Evolutionary conservation across 1,284 basidiomycete genomes (phyloP), one percentile per base, ranked within the genome.

Genomic region (Trametes hirsuta): DNA sequence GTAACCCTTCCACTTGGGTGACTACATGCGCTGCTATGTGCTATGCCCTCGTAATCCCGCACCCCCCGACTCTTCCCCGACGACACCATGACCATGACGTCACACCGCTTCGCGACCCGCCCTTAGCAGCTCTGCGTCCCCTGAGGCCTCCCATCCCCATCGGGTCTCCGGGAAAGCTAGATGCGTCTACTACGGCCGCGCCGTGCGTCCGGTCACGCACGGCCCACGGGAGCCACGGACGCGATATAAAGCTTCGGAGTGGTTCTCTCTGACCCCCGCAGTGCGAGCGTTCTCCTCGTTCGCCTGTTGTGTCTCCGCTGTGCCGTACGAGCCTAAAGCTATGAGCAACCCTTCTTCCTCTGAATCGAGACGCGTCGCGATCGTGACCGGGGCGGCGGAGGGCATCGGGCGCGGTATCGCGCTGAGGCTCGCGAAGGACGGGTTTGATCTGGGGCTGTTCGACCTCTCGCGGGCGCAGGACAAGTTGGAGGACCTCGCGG

Each of bases 351-450:
- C 47, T 10, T 45, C 46, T 11, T 14, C 52, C 30, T 45, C 54
- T 9, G 15, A 10, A 4, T 21, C 61, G 12, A 57, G 35, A 39
- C 60, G 60, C 18, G 58, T 64, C 46, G 63, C 63, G 6, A 58
- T 66, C 53, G 37, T 66, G 35, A 66, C 65, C 30, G 65, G 65
- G 11, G 65, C 65, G n/a, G 60, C 62, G 1, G 58, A 66, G 25
- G 66, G 66, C 39, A 72, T 74, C 45, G 72, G 72, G 8, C 63
- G 63, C 22, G 69, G 66, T 10, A 66, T 73, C 24, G 68, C 71
- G 15, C 51, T 65, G 10, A 61, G 67, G 11, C 67, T 74, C 10
- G 70, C 72, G 12, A 57, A 65, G 36, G 72, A 74, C 53, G 72
- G 72, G 3, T 61, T 69, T 48, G 66, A 70, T 54, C 60, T 73